Base-by-base conservation (phyloP, 129 eudicot species). In the Escallonia herrerae region DNA sequence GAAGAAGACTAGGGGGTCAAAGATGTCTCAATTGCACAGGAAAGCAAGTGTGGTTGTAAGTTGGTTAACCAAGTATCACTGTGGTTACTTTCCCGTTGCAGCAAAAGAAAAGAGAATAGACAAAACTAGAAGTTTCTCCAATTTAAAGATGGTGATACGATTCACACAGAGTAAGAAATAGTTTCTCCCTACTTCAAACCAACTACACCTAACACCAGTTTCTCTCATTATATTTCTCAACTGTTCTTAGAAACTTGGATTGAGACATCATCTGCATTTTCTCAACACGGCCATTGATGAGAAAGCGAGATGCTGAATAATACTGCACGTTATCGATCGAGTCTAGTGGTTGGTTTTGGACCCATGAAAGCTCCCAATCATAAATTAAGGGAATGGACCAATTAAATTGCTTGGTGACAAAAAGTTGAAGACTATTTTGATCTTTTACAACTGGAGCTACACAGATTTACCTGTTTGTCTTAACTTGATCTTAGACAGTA, bases 181-280 rank as follows among this genome's bases (percentile, higher is more conserved):
- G 33, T 56, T 43, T 43, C 46, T 22, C 57, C n/a, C 15, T 64
- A 45, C 66, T 54, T 43, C 10, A 57, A 45, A 74, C 73, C 65
- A 66, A 74, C 73, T 68, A 10, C 55, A 66, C 79, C 79, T 74
- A 74, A 67, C 63, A 60, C 11, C 48, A 50, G 51, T 66, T 65
- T 66, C 60, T 61, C 54, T 66, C 61, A 65, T 66, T 56, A 64
- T 58, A 43, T 65, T 59, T 10, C 50, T 60, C 49, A 74, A 48
- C 45, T 74, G 78, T 66, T 54, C 43, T 5, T 48, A 60, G 63
- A 60, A 51, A 66, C 62, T 58, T 3, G 56, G 42, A 39, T 55
- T 72, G 42, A 46, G 37, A 63, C 58, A 53, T 33, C 14, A 6
- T 12, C 33, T 12, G 13, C 14, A 3, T 53, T 72, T 70, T 70